Base-by-base conservation (phyloP, 345 rosid species). In the Brassica cretica region DNA sequence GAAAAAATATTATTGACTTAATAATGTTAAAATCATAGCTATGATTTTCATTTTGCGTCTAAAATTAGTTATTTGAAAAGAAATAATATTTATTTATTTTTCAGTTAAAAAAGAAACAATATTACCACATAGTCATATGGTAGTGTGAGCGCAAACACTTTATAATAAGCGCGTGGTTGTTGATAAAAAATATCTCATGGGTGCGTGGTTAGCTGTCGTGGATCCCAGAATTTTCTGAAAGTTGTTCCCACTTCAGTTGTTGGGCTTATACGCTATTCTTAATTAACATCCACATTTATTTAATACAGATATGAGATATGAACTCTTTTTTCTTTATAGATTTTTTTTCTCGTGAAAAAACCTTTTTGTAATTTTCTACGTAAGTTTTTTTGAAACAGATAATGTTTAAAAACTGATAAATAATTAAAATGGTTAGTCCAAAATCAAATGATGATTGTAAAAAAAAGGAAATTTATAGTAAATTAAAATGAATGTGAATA, bases 221-320 rank as follows among this genome's bases (percentile, higher is more conserved):
- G 72, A 37, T 10, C 63, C 39, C 29, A 53, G 9, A 53, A 27
- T 16, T 29, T 32, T 7, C 24, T 53, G 6, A 10, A 41, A 41
- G 11, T 41, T 11, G 49, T 10, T 14, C 49, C 14, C 49, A 41
- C 49, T 41, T 41, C 49, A 2, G 49, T 41, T 41, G 49, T 41
- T 41, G 49, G 49, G 49, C 49, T 41, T 74, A 33, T 35, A 74
- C 53, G 71, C 64, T 74, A 74, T 62, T 8, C 68, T 41, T 41
- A 3, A 10, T 61, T 64, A 14, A 56, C 32, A 16, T 64, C 30
- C 64, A 41, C 49, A 41, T 41, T 41, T 41, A 41, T 41, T 41
- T 10, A 41, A 18, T 49, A 66, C 30, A 14, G 70, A 44, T 25
- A 46, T 27, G 30, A 27, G 30, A 27, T 27, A 27, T 27, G 30